These are phyloP conservation scores for Nemania sp. DNA, from an alignment of 2,329 filamentous ascomycete species.

Conservation along the genomic window DNA sequence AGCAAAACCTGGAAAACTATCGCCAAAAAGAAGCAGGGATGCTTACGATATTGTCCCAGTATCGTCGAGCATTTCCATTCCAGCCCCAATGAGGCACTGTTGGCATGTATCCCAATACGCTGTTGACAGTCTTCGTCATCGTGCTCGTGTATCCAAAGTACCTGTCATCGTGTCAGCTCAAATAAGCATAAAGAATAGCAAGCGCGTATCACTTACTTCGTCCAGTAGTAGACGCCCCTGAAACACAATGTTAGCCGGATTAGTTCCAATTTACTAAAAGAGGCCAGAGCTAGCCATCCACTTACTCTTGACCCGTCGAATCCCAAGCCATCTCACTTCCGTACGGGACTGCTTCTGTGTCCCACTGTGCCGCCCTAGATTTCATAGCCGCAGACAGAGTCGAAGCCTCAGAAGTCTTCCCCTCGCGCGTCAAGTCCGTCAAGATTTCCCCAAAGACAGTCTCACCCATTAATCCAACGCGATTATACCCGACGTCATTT, in stretches of 20 bases:
- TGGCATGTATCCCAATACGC: conserved; percentile 59
- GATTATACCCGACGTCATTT: conserved; percentile 47
- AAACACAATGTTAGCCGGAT: conserved; percentile 13
- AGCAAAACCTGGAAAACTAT: background rate
- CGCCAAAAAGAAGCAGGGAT: background rate
- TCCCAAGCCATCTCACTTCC: conserved; percentile 67
- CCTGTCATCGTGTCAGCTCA: conserved; percentile 24
- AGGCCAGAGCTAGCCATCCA: background rate
- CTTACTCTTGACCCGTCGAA: conserved; percentile 59
- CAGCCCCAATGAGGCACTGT: conserved; percentile 64
- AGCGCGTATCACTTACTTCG: conserved; percentile 41
- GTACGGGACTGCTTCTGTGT: conserved; percentile 55
- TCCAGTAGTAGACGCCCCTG: conserved; percentile 61
- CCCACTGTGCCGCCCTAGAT: conserved; percentile 53
- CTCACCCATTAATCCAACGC: conserved; percentile 61
- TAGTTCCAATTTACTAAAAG: background rate
- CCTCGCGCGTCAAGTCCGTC: conserved; percentile 53
- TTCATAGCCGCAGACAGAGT: conserved; percentile 52
- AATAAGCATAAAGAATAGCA: background rate
- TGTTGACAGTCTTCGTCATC: conserved; percentile 53
- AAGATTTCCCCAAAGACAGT: conserved; percentile 59
- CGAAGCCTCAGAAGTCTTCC: conserved; percentile 43
- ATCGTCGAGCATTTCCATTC: conserved; percentile 63
- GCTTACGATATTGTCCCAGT: conserved; percentile 59
- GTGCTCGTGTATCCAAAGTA: conserved; percentile 55